phyloP scores from a whole-genome alignment of 148 eudicot genomes.

The Rhododendron mucronatum region DNA sequence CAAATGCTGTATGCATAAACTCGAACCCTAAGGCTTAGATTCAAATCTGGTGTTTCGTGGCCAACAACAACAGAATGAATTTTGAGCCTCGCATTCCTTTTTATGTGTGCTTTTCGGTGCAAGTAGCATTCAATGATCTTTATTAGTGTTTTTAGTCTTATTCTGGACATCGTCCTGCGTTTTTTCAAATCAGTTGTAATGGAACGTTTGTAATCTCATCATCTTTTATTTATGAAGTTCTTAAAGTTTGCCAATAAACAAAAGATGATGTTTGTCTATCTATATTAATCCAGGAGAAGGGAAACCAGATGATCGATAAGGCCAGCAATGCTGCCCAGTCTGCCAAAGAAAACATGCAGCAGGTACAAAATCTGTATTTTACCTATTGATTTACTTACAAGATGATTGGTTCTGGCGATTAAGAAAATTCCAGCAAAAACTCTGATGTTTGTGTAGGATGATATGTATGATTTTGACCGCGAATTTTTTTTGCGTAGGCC shows the following conservation, averaged over 20 bases:
- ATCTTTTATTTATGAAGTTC: background rate
- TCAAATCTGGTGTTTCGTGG: background rate
- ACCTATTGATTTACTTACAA: no score
- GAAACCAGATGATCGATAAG: constrained; percentile 50
- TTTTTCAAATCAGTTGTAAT: background rate
- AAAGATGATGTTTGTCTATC: background rate
- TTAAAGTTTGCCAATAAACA: background rate
- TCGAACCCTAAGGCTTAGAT: no score
- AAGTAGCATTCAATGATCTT: background rate
- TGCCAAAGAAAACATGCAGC: constrained; percentile 41
- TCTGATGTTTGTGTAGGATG: background rate
- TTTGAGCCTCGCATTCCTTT: background rate
- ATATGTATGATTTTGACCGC: background rate
- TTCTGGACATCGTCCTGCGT: background rate
- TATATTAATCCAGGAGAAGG: constrained; percentile 39
- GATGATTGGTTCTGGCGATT: background rate
- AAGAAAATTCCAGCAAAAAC: background rate
- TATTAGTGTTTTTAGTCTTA: background rate
- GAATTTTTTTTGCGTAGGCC: constrained; percentile 25
- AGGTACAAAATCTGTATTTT: constrained; percentile 17
- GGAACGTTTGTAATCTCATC: background rate
- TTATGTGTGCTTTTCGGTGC: background rate
- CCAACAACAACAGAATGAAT: background rate
- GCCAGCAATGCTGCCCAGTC: constrained; percentile 60
- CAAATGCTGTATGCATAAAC: no score